Conservation (phyloP, 2,329 filamentous ascomycete genomes). For the Bipolaris gigantea region DNA sequence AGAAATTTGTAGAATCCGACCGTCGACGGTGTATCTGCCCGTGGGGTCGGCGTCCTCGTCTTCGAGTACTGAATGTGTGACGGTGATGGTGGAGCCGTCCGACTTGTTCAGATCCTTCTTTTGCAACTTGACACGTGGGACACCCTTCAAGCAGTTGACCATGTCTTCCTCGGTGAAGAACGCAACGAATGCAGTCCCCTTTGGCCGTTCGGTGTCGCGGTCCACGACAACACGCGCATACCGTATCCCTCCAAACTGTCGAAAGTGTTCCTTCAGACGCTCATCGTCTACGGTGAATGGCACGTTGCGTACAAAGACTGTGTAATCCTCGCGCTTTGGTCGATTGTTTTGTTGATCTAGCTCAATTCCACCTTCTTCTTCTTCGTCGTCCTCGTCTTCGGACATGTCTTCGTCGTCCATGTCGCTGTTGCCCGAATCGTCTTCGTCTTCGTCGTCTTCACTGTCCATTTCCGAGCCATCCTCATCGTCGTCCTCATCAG, state of each 20-base stretch:
- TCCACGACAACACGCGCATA: slow-evolving; percentile 94
- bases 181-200: slow-evolving; percentile 92
- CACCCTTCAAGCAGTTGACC: slow-evolving; percentile 71
- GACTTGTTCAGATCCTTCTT: slow-evolving; percentile 40
- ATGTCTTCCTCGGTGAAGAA: slow-evolving; percentile 80
- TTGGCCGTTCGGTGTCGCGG: slow-evolving; percentile 78
- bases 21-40: slow-evolving; percentile 87
- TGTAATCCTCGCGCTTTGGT: slow-evolving; percentile 66
- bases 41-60: slow-evolving; percentile 79
- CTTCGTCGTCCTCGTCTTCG: slow-evolving; percentile 46
- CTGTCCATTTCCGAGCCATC: slow-evolving; percentile 30
- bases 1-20: slow-evolving; percentile 80
- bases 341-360: slow-evolving; percentile 32
- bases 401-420: slow-evolving; percentile 44
- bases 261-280: slow-evolving; percentile 80
- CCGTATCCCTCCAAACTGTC: slow-evolving; percentile 81
- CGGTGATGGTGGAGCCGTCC: slow-evolving; percentile 40
- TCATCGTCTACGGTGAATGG: slow-evolving; percentile 88
- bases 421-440: slow-evolving; percentile 46
- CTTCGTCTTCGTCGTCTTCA: slow-evolving; percentile 32
- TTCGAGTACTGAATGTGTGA: slow-evolving; percentile 76
- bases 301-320: slow-evolving; percentile 90
- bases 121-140: slow-evolving; percentile 58
- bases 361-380: slow-evolving; percentile 46
- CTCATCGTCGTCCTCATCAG: slow-evolving; percentile 46